Base-by-base conservation (phyloP, 2,329 filamentous ascomycete genomes). In the Fusarium protoensiforme region DNA sequence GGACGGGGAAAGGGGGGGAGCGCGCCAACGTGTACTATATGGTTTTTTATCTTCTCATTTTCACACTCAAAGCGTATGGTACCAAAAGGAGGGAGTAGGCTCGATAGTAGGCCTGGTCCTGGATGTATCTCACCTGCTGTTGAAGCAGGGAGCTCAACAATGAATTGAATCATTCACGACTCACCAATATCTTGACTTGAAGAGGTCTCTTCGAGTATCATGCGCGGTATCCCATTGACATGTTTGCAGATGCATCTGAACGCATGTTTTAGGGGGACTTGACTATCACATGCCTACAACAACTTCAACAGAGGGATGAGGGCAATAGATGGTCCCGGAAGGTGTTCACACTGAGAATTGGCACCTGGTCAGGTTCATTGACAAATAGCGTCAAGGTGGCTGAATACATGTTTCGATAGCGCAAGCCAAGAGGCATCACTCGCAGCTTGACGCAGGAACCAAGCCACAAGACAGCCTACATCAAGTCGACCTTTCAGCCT, bases 11-110 rank as follows among this genome's bases (percentile, higher is more conserved):
- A 61, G 38, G 4, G 14, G 22, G 36, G 35, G 39, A 72, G 41
- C 46, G 64, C 58, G 65, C 56, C 69, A 73, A 71, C 38, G 62
- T 78, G 76, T 78, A 78, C 56, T 71, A 78, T 72, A 75, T 72
- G 64, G 63, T 61, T 64, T 71, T 63, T 35, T 53, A 4, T 24
- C 24, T 24, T 24, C 24, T 36, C 22, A 60, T 70, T 61, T 56
- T 56, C 24, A 18, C 41, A 51, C 39, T 61, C 64, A 31, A 65
- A 69, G 66, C 65, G 68, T 53, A 63, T 66, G 53, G 56, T 59
- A 74, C 69, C 73, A 61, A 68, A 65, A 68, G 61, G 65, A 31
- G 56, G 59, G 67, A 64, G 64, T 59, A 27, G 64, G 66, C 65
- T 68, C 56, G 57, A 41, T 43, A 60, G 33, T 65, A 53, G 43